Evolutionary conservation across 441 rosid species (phyloP).

Genomic region (Syzygium syzygioides): DNA sequence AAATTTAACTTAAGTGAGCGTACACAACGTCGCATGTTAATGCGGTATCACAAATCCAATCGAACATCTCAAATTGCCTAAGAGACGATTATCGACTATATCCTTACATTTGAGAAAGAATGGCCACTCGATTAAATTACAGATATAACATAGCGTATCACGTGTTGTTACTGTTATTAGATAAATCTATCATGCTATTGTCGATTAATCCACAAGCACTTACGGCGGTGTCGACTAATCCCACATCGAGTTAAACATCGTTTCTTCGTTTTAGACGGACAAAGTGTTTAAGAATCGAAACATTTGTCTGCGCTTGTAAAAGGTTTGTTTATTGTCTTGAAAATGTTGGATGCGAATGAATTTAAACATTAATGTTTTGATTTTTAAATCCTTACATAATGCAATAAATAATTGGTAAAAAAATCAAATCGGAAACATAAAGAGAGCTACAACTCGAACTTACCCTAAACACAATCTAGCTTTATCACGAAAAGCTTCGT

Average conservation of each 20-base stretch:
- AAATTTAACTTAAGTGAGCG: neutral
- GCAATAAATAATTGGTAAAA: neutral
- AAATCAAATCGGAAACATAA: neutral
- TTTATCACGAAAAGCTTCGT: neutral
- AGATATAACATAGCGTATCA: no score
- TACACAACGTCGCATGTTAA: neutral
- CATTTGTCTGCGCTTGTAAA: neutral
- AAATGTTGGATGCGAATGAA: neutral
- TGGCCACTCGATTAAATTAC: neutral
- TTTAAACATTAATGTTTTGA: neutral
- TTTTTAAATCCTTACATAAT: neutral
- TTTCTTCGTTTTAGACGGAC: no score
- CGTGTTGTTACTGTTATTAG: no score
- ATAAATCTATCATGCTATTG: no score
- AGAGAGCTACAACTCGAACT: neutral
- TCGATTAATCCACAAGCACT: no score
- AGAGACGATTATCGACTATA: no score
- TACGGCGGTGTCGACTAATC: no score
- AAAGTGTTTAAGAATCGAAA: neutral
- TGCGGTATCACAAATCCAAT: neutral
- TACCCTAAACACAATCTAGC: no score
- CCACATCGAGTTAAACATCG: no score
- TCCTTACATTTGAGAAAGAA: no score
- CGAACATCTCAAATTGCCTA: accelerated
- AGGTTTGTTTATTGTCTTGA: neutral